Percentiles rank a stretch among this genome's conserved stretches.
Conservation (phyloP, 2,329 filamentous ascomycete genomes). For the Cordyceps pruinosa region DNA sequence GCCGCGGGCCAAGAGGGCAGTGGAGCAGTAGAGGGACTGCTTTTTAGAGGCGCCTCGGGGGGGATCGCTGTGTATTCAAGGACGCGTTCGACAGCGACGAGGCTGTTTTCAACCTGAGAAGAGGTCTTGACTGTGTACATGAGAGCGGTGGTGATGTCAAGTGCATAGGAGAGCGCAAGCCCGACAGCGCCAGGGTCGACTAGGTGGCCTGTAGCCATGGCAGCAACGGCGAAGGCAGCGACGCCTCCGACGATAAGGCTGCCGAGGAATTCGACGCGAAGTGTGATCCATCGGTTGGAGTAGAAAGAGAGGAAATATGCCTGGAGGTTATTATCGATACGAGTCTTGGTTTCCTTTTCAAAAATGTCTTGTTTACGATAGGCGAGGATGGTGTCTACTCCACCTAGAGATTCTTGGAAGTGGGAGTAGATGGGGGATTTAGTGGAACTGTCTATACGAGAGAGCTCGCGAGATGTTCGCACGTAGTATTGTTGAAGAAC, state of each 20-base stretch:
- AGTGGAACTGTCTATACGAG: constrained; percentile 81
- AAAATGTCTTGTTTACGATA: constrained; percentile 78
- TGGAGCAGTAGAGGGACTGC: constrained; percentile 75
- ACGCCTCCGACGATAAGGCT: constrained; percentile 79
- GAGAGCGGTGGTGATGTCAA: constrained; percentile 85
- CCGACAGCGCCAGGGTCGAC: constrained; percentile 69
- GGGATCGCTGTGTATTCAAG: constrained; percentile 81
- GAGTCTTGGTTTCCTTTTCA: constrained; percentile 81
- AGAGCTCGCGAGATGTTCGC: constrained; percentile 81
- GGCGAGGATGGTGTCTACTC: constrained; percentile 82
- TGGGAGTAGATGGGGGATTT: constrained; percentile 88
- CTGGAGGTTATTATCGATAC: constrained; percentile 79
- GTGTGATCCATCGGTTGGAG: constrained; percentile 79
- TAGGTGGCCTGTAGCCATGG: constrained; percentile 58
- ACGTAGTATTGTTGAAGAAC: constrained; percentile 91
- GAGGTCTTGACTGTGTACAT: constrained; percentile 95
- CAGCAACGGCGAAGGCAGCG: constrained; percentile 68
- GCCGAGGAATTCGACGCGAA: constrained; percentile 83
- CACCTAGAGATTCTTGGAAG: constrained; percentile 85
- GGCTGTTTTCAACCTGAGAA: constrained; percentile 92
- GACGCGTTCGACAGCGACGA: constrained; percentile 87
- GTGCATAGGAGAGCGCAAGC: constrained; percentile 82
- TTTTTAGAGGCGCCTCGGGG: constrained; percentile 73
- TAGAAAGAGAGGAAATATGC: constrained; percentile 88
- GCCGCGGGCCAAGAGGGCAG: constrained; percentile 79